phyloP scores from a whole-genome alignment of 495 filamentous ascomycete species.

The Aspergillus cristatus region DNA sequence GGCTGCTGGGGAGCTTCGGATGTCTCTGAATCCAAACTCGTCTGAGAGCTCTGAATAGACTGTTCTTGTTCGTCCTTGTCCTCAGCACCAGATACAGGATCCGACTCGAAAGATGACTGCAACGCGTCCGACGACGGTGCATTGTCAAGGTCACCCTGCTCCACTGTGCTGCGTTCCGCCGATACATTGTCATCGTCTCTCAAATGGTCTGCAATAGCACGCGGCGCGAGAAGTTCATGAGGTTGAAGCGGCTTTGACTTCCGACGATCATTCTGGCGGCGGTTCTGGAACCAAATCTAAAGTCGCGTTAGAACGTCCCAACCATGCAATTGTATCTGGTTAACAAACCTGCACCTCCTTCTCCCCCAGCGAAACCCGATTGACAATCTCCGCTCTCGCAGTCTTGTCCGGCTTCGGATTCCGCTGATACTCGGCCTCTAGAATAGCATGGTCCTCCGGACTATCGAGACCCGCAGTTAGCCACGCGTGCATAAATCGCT shows the following conservation, averaged over 20 bases:
- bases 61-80: slow-evolving; percentile 21
- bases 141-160: slow-evolving; percentile 16
- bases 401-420: slow-evolving; percentile 92
- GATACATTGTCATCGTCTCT: slow-evolving; percentile 40
- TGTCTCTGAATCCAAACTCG: slow-evolving; percentile 17
- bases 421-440: slow-evolving; percentile 76
- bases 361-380: slow-evolving; percentile 81
- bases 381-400: slow-evolving; percentile 72
- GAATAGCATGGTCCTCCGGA: slow-evolving; percentile 79
- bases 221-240: slow-evolving; percentile 62
- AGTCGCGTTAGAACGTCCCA: neutral
- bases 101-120: slow-evolving; percentile 25
- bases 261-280: slow-evolving; percentile 84
- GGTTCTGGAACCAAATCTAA: slow-evolving; percentile 99
- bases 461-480: slow-evolving; percentile 27
- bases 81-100: slow-evolving; percentile 10
- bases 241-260: slow-evolving; percentile 81
- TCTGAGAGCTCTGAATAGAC: slow-evolving; percentile 24
- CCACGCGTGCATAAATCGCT: neutral
- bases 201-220: slow-evolving; percentile 36
- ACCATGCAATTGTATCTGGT: neutral
- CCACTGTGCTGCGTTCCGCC: slow-evolving; percentile 24
- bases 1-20: neutral
- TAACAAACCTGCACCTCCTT: slow-evolving; percentile 90
- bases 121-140: slow-evolving; percentile 19